These are phyloP conservation scores for Citrus sinensis DNA, from an alignment of 345 rosid species.

Conservation along the genomic window DNA sequence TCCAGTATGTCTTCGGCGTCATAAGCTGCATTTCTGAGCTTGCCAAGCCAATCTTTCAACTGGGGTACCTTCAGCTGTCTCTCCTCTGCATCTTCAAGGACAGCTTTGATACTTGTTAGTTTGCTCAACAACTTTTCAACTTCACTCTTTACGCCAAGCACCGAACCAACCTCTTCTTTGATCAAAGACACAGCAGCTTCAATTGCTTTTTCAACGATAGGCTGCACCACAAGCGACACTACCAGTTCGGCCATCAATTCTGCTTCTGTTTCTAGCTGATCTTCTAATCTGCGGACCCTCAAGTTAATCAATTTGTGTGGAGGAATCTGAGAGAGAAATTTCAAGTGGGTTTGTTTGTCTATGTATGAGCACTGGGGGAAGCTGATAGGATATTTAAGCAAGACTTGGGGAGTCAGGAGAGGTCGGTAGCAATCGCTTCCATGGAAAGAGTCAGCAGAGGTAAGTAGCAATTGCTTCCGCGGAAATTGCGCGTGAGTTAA, in stretches of 20 bases:
- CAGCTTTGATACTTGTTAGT: neutral
- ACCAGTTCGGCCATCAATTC: neutral
- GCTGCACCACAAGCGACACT: neutral
- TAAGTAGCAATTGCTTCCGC: too few species aligned
- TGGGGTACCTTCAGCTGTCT: neutral
- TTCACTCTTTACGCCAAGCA: neutral
- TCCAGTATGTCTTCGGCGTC: neutral
- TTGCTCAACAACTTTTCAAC: neutral
- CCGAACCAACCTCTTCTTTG: neutral
- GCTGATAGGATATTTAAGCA: too few species aligned
- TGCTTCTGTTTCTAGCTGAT: neutral
- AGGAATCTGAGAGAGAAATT: neutral
- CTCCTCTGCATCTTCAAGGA: constrained; percentile 10
- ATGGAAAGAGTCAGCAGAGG: too few species aligned
- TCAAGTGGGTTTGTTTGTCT: too few species aligned
- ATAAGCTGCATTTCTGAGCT: constrained; percentile 7
- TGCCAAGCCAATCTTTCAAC: constrained; percentile 4
- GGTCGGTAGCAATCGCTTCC: too few species aligned
- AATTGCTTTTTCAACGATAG: neutral
- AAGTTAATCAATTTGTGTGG: neutral
- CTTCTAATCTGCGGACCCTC: neutral
- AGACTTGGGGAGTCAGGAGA: too few species aligned
- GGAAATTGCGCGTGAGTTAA: too few species aligned
- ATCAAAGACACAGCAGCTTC: neutral
- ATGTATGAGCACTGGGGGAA: neutral